phyloP scores from a whole-genome alignment of 306 rosid species.

The Cyclanthera cordifolia region DNA sequence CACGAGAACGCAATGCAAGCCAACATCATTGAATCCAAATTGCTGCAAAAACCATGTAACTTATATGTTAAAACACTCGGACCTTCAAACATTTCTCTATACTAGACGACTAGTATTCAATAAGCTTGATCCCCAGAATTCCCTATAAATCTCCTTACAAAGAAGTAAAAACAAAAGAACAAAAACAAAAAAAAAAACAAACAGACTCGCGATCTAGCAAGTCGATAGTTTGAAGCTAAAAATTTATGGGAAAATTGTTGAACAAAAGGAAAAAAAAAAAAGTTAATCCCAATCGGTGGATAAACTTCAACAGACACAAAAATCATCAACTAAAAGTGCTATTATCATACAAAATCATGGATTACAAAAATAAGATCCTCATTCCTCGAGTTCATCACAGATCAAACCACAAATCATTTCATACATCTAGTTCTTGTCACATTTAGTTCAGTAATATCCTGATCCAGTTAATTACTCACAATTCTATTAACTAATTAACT shows the following conservation, averaged over 20 bases:
- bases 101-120: not conserved
- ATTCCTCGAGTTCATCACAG: conserved; percentile 11
- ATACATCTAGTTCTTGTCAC: not conserved
- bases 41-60: conserved; percentile 36
- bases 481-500: conserved; percentile 2
- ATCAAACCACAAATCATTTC: conserved; percentile 18
- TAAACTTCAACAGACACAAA: not conserved
- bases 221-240: not conserved
- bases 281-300: not conserved
- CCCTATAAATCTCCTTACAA: not conserved
- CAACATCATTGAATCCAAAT: conserved; percentile 84
- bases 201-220: not conserved
- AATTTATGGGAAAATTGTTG: not conserved
- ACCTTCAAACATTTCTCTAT: not conserved
- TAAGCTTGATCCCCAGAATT: not conserved
- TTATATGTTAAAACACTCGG: not conserved
- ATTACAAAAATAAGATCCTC: not conserved
- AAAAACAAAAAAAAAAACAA: not conserved
- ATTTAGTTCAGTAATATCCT: not conserved
- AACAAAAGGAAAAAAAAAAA: not conserved
- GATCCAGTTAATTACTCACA: not conserved
- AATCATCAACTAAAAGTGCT: not conserved
- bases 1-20: conserved; percentile 93
- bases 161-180: not conserved
- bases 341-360: not conserved